A percentile compares a stretch with the other conserved stretches of the same genome.
Conservation (phyloP, 441 rosid genomes). For the Croton laevigatus region DNA sequence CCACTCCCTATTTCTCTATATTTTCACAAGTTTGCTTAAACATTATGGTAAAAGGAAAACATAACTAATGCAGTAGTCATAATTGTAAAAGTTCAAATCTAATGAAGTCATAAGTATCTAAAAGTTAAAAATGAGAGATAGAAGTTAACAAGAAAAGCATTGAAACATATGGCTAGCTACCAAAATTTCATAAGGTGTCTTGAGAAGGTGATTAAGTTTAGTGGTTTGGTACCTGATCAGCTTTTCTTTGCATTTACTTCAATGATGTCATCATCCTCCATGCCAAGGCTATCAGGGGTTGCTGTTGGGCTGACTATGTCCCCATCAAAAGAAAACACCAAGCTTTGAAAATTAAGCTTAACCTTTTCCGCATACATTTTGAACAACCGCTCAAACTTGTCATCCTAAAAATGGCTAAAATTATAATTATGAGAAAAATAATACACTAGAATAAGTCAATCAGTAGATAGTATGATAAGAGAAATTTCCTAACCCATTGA, state of each 20-base stretch:
- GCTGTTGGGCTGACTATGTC: slow-evolving; percentile 58
- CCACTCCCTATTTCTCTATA: not conserved
- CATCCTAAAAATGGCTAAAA: slow-evolving; percentile 50
- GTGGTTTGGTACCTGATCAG: slow-evolving; percentile 34
- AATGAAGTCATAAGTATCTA: not conserved
- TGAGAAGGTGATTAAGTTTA: not conserved
- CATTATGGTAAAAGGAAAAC: not conserved
- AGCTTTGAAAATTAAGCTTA: slow-evolving; percentile 41
- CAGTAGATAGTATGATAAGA: not conserved
- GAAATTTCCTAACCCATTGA: not conserved
- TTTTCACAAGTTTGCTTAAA: no score
- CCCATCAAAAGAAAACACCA: slow-evolving; percentile 80
- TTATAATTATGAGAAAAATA: not conserved
- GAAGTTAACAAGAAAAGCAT: not conserved
- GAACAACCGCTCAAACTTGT: slow-evolving; percentile 72
- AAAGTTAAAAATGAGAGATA: no score
- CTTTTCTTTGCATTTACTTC: slow-evolving; percentile 63
- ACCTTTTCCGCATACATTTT: slow-evolving; percentile 67
- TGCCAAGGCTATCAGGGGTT: slow-evolving; percentile 76
- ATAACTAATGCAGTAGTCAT: not conserved
- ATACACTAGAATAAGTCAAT: not conserved
- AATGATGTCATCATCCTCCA: slow-evolving; percentile 87
- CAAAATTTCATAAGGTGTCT: not conserved
- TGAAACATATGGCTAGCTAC: not conserved
- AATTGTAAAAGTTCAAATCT: not conserved